Conservation (phyloP, 805 yeast species). For the Kuraishia molischiana region DNA sequence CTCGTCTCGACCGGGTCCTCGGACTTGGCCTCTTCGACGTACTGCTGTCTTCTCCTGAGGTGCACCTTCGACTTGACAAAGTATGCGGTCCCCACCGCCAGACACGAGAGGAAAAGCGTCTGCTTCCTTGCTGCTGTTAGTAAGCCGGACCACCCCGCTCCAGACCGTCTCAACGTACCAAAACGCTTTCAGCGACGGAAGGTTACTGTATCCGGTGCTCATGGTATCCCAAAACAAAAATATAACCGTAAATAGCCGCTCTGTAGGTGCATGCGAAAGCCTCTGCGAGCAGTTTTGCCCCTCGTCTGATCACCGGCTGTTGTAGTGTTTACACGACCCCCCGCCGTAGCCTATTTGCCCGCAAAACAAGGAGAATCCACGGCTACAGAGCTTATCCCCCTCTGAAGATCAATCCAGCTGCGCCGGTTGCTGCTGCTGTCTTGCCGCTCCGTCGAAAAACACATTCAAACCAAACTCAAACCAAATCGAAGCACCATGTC, state of each 20-base stretch:
- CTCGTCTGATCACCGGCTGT: too few species aligned
- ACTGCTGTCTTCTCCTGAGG: conserved; percentile 22
- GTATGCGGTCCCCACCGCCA: conserved; percentile 23
- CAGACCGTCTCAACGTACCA: conserved; percentile 1
- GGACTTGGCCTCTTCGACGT: conserved; percentile 22
- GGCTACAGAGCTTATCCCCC: too few species aligned
- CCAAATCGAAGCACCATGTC: too few species aligned
- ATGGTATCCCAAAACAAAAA: too few species aligned
- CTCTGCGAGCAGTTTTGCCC: background rate
- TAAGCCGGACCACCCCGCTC: background rate
- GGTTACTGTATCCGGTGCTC: background rate
- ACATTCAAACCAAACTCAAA: too few species aligned
- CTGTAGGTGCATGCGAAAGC: background rate
- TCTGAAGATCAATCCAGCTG: too few species aligned
- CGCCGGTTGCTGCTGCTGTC: too few species aligned
- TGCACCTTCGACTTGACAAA: conserved; percentile 24
- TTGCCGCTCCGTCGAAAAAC: too few species aligned
- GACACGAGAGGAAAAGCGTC: conserved; percentile 13
- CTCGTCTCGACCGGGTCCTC: conserved; percentile 14
- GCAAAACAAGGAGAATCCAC: too few species aligned
- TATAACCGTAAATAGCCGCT: background rate
- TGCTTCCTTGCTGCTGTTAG: conserved; percentile 16
- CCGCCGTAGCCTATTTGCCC: too few species aligned
- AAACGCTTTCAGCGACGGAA: conserved; percentile 3
- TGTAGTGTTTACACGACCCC: too few species aligned